These are phyloP conservation scores for Golubevia pallescens DNA, from an alignment of 1,284 basidiomycete species.

Conservation along the genomic window DNA sequence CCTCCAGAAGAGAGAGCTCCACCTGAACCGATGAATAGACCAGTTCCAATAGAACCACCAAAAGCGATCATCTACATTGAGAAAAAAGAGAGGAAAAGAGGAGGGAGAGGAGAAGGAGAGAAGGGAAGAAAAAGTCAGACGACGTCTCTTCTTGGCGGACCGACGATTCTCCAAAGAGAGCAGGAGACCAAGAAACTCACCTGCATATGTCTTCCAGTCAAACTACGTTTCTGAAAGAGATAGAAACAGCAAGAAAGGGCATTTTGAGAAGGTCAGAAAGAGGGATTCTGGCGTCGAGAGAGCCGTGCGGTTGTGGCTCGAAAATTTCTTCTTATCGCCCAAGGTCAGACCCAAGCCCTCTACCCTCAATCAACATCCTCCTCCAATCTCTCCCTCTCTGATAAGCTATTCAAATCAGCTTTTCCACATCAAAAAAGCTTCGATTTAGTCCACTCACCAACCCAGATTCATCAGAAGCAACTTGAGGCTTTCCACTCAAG, in stretches of 20 bases:
- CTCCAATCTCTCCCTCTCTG: too few species aligned
- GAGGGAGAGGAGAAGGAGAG: conserved; percentile 1
- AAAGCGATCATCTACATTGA: conserved; percentile 47
- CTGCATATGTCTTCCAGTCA: conserved; percentile 46
- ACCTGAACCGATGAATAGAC: conserved; percentile 54
- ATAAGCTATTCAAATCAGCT: too few species aligned
- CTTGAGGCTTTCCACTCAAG: too few species aligned
- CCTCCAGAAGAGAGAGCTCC: conserved; percentile 32
- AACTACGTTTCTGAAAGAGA: conserved; percentile 20
- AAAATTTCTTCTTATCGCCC: not conserved
- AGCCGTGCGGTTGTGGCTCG: too few species aligned
- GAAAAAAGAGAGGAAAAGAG: conserved; percentile 3
- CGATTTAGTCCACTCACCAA: too few species aligned
- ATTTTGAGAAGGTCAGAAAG: too few species aligned
- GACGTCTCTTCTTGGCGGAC: not conserved
- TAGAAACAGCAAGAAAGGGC: not conserved
- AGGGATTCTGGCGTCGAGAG: too few species aligned
- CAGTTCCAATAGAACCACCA: conserved; percentile 55
- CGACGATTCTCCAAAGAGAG: not conserved
- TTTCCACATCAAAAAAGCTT: too few species aligned
- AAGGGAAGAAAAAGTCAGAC: not conserved
- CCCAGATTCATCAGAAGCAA: too few species aligned
- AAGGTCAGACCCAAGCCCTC: not conserved
- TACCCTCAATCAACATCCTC: too few species aligned
- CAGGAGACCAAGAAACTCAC: conserved; percentile 4